Base-by-base conservation (phyloP, 2,329 filamentous ascomycete species). In the Knufia petricola region DNA sequence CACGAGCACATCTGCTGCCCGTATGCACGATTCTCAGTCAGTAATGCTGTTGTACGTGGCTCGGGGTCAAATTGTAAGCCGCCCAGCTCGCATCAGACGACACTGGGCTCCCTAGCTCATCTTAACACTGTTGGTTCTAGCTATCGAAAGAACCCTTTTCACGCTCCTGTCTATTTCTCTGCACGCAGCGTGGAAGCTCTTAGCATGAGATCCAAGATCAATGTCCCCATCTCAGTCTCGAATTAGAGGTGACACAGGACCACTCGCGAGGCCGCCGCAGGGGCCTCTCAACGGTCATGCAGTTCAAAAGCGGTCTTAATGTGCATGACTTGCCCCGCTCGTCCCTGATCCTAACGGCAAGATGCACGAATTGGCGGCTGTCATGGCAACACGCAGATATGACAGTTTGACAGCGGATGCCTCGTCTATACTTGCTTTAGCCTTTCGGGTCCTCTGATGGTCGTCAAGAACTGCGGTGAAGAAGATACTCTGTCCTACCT, bases 351-450 rank as follows among this genome's bases (percentile, higher is more conserved):
- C 6, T 32, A 24, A 17, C 19, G 32, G 30, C 19, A 19, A 13
- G 20, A 32, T 13, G 44, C 34, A 47, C 43, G 32, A 50, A 41
- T 13, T 23, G 24, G 50, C 42, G 38, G 39, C 43, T 46, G 32
- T 30, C 47, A 46, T 52, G 55, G 53, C 20, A 43, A 34, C 48
- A 46, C 24, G 49, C 55, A 57, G 53, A 55, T 53, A 55, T 55
- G 53, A 51, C 53, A 52, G 46, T 57, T 57, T 57, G 53, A 55
- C 55, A 47, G 32, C 44, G 34, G 44, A 47, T 20, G 44, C 44
- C 44, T 47, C 44, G 44, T 39, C 17, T 47, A 23, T 34, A 44
- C 7, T 23, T 44, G n/a, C 41, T n/a, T 43, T 12, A 3, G 12
- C 19, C 4, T 40, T 10, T 40, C 17, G 7, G 34, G 17, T 15